phyloP scores from a whole-genome alignment of 139 green algal genomes.

The Coelastrella sp. region DNA sequence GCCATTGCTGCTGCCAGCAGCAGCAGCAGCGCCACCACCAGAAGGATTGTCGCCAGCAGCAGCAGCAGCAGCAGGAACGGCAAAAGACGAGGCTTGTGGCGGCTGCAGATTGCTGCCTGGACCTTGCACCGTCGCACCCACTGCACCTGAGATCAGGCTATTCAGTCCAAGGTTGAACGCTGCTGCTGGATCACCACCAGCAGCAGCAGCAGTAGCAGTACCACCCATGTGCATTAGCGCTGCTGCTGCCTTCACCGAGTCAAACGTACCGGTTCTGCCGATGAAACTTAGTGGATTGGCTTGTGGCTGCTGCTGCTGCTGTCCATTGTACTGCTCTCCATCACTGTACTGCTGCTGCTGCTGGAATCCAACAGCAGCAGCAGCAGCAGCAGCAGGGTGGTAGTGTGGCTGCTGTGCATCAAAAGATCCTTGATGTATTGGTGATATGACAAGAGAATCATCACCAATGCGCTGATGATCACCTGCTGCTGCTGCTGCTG shows the following conservation, averaged over 20 bases:
- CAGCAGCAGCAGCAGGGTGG: not conserved
- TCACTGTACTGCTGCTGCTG: constrained; percentile 11
- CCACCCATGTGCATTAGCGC: not conserved
- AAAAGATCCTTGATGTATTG: not conserved
- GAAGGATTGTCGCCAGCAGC: too few species aligned
- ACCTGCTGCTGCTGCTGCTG: constrained; percentile 2
- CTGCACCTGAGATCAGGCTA: too few species aligned
- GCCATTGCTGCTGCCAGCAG: not conserved
- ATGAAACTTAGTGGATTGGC: not conserved
- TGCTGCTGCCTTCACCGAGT: constrained; percentile 7
- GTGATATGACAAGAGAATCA: too few species aligned
- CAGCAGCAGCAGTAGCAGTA: not conserved
- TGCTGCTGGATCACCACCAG: constrained; percentile 11
- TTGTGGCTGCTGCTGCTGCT: not conserved
- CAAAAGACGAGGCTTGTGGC: too few species aligned
- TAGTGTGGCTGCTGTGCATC: not conserved
- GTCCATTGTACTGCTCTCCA: not conserved
- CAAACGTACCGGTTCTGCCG: not conserved
- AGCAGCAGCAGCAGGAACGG: too few species aligned
- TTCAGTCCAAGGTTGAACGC: too few species aligned
- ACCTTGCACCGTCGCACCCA: too few species aligned
- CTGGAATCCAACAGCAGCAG: not conserved
- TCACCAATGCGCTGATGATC: not conserved
- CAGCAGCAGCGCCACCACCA: too few species aligned
- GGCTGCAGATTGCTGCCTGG: too few species aligned